Conservation (phyloP, 2,329 filamentous ascomycete genomes). For the Diaporthe eres region DNA sequence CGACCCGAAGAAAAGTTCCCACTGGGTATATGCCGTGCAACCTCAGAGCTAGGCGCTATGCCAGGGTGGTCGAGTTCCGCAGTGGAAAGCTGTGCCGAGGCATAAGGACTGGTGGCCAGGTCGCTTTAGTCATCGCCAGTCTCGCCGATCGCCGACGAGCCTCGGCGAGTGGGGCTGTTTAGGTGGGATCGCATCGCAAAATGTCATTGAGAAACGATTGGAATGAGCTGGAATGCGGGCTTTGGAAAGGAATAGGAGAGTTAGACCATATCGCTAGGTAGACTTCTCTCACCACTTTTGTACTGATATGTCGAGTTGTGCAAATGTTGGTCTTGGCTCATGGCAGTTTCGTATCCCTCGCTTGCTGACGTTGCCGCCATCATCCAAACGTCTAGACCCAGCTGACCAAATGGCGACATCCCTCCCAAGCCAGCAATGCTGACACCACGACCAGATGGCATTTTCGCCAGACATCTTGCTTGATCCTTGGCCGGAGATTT, state of each 20-base stretch:
- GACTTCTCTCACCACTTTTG: too few relatives aligned
- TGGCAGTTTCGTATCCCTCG: not conserved
- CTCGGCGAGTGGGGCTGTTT: constrained; percentile 27
- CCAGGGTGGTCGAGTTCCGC: not conserved
- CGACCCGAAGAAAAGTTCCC: constrained; percentile 7
- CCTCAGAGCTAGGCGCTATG: not conserved
- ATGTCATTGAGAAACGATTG: not conserved
- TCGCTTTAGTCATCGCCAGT: constrained; percentile 5
- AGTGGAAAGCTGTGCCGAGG: constrained; percentile 17
- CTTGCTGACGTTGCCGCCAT: not conserved
- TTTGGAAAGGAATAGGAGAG: not conserved
- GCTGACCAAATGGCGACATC: not conserved
- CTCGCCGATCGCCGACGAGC: constrained; percentile 29
- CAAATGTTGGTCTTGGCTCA: not conserved
- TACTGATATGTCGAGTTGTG: not conserved
- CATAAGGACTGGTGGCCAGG: not conserved
- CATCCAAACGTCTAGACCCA: not conserved
- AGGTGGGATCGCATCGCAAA: not conserved
- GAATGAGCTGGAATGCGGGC: not conserved
- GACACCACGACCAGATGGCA: not conserved
- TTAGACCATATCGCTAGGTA: not conserved
- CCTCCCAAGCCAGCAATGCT: not conserved
- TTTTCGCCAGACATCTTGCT: not conserved
- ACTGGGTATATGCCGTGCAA: not conserved
- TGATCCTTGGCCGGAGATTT: not conserved